These are phyloP conservation scores for Tylopilus plumbeoviolaceoides DNA, from an alignment of 768 basidiomycete species.

Conservation along the genomic window DNA sequence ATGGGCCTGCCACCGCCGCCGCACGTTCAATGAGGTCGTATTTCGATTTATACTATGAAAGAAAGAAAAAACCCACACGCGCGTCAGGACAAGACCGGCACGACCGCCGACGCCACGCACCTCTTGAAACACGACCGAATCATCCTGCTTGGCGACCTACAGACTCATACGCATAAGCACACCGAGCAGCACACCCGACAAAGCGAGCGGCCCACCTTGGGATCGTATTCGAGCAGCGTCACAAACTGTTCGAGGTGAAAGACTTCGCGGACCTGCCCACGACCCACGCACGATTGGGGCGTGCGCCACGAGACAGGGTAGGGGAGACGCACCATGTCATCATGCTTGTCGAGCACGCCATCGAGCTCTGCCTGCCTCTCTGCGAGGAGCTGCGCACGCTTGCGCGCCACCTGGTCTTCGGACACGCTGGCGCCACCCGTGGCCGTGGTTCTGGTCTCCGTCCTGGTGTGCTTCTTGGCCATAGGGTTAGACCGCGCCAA, in stretches of 20 bases:
- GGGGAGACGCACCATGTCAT: conserved; percentile 58
- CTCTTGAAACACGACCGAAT: conserved; percentile 66
- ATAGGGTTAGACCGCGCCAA: conserved; percentile 7
- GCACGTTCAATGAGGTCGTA: conserved; percentile 58
- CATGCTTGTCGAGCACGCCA: conserved; percentile 60
- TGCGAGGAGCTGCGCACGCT: conserved; percentile 46
- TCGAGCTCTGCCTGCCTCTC: conserved; percentile 60
- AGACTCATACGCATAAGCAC: not conserved
- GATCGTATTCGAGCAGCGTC: conserved; percentile 73
- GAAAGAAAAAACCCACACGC: no score
- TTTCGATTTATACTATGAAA: conserved; percentile 51
- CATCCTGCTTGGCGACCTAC: conserved; percentile 71
- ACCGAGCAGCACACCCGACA: not conserved
- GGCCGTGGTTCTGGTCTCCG: not conserved
- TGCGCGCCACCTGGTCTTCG: conserved; percentile 27
- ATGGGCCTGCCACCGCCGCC: conserved; percentile 42
- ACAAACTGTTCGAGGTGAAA: conserved; percentile 87
- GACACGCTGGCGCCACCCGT: conserved; percentile 4
- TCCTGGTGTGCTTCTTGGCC: conserved; percentile 21
- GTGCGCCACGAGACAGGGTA: not conserved
- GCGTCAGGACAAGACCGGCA: conserved; percentile 1
- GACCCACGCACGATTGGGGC: not conserved
- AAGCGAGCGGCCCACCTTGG: conserved; percentile 40
- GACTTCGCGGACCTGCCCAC: conserved; percentile 67
- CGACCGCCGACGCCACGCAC: conserved; percentile 38